These are phyloP conservation scores for Neurospora sp. DNA, from an alignment of 495 filamentous ascomycete species.

Conservation along the genomic window DNA sequence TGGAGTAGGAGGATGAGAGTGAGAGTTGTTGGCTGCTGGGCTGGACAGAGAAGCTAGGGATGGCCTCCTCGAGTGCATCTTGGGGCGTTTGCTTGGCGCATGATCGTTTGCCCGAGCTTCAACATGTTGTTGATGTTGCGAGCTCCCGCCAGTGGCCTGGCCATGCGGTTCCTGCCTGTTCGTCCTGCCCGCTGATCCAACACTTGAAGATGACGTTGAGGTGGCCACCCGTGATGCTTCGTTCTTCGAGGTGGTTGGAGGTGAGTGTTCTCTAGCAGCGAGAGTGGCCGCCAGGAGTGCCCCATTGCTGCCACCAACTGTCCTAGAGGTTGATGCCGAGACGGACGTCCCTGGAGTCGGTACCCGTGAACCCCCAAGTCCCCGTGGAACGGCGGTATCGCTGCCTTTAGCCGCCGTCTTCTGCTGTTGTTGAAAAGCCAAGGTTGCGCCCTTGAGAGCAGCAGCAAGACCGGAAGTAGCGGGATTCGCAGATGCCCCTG, in stretches of 20 bases:
- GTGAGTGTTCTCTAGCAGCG: conserved; percentile 12
- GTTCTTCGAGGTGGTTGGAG: background rate
- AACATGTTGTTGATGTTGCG: background rate
- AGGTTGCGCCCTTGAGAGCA: conserved; percentile 38
- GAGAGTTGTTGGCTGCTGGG: conserved; percentile 1
- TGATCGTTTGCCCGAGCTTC: background rate
- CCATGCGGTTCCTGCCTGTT: background rate
- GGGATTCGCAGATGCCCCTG: conserved; percentile 5
- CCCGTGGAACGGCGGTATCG: conserved; percentile 3
- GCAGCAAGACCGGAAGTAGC: conserved; percentile 12
- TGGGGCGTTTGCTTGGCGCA: background rate
- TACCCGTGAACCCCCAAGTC: background rate
- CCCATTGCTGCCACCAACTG: conserved; percentile 22
- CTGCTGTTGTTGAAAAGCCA: conserved; percentile 32
- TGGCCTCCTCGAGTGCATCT: background rate
- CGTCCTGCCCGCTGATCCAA: background rate
- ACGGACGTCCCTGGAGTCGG: conserved; percentile 4
- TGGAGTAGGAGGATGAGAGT: background rate
- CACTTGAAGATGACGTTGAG: background rate
- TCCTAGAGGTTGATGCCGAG: conserved; percentile 9
- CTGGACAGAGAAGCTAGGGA: background rate
- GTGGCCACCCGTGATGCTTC: background rate
- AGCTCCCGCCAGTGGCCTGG: background rate
- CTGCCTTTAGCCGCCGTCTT: background rate
- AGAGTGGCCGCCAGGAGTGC: conserved; percentile 41